Percentiles rank a stretch among this genome's conserved stretches.
phyloP scores from a whole-genome alignment of 164 flowering plant species.

The Sedum album region DNA sequence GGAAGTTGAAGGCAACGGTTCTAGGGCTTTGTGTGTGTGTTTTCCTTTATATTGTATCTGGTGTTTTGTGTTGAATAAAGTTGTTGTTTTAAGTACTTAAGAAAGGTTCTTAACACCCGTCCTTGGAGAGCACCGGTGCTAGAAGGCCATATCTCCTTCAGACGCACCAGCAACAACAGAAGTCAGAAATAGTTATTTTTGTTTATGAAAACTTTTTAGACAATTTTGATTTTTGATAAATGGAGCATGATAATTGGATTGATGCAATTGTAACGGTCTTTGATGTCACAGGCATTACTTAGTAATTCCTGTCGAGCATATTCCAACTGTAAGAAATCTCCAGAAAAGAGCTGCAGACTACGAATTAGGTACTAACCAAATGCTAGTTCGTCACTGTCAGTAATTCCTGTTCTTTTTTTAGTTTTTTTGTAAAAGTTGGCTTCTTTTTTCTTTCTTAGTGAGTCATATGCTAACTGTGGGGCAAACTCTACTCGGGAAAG shows the following conservation, averaged over 20 bases:
- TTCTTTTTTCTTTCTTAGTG: conserved; percentile 27
- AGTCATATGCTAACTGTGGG: conserved; percentile 78
- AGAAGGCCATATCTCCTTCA: too few species aligned
- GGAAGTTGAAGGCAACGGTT: too few species aligned
- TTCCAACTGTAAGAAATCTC: conserved; percentile 63
- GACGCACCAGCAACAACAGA: too few species aligned
- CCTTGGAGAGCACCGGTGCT: too few species aligned
- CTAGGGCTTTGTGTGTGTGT: too few species aligned
- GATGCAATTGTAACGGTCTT: background rate
- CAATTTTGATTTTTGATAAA: background rate
- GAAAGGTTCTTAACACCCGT: too few species aligned
- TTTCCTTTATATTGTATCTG: too few species aligned
- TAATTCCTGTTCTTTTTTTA: background rate
- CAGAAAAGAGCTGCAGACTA: conserved; percentile 53
- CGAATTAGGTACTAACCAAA: conserved; percentile 37
- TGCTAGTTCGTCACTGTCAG: background rate
- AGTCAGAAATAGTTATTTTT: background rate
- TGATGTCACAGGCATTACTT: conserved; percentile 58
- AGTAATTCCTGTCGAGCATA: conserved; percentile 75
- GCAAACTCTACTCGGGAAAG: conserved; percentile 36
- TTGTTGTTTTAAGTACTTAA: too few species aligned
- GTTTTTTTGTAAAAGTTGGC: background rate
- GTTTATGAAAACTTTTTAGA: background rate
- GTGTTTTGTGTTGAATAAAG: too few species aligned
- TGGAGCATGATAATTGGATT: background rate